Percentiles rank a stretch among this genome's conserved stretches.
Evolutionary conservation across 768 basidiomycete species (phyloP).

Genomic region (Amanita phalloides): DNA sequence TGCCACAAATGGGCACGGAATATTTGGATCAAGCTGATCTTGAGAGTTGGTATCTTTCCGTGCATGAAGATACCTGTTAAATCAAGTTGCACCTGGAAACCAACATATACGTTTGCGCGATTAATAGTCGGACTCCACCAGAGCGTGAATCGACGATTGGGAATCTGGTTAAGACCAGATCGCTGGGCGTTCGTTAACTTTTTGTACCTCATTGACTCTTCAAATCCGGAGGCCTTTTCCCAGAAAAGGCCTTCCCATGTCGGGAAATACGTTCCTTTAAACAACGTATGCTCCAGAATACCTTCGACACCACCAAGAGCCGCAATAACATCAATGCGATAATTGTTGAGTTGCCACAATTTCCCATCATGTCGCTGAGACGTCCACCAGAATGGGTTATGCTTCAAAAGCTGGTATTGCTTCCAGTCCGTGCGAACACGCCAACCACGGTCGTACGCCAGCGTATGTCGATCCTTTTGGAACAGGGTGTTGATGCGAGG

Average conservation of each 20-base stretch:
- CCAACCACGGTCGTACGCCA: slow-evolving; percentile 99
- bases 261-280: slow-evolving; percentile 97
- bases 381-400: slow-evolving; percentile 99
- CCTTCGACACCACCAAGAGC: slow-evolving; percentile 94
- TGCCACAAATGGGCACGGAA: slow-evolving; percentile 99
- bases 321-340: slow-evolving; percentile 98
- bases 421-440: slow-evolving; percentile 97
- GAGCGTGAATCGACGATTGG: slow-evolving; percentile 96
- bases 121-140: slow-evolving; percentile 99
- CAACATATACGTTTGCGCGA: slow-evolving; percentile 98
- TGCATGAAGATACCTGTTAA: slow-evolving; percentile 98
- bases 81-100: slow-evolving; percentile 99
- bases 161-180: slow-evolving; percentile 95
- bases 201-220: slow-evolving; percentile 93
- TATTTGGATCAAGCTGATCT: slow-evolving; percentile 98
- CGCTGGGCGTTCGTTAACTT: slow-evolving; percentile 97
- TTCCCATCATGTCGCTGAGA: slow-evolving; percentile 95
- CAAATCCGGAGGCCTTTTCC: slow-evolving; percentile 97
- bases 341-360: slow-evolving; percentile 95
- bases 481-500: slow-evolving; percentile 98
- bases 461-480: slow-evolving; percentile 96
- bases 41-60: slow-evolving; percentile 95
- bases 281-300: slow-evolving; percentile 92
- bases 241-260: slow-evolving; percentile 99
- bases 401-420: slow-evolving; percentile 88